Evolutionary conservation across 441 rosid species (phyloP), one percentile per base, ranked within the genome.

Genomic region (Brassica hybrid): DNA sequence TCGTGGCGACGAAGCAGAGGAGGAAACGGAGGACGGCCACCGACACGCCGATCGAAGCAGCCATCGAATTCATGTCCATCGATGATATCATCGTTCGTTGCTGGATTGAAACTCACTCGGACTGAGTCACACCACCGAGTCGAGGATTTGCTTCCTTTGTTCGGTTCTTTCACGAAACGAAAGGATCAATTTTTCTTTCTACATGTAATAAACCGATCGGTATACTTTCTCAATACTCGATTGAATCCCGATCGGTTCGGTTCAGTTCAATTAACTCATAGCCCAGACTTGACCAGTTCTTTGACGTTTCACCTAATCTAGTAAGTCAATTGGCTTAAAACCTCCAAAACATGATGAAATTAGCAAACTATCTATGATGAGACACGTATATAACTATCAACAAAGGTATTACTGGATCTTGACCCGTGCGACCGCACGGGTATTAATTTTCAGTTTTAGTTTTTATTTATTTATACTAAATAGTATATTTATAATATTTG

Each of bases 11-110:
- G 85, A 86, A 94, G 80, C 97, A 94, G 59, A 90, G 81, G 43
- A 94, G 89, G 85, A 94, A 94, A 14, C 96, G 86, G 27, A 89
- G 82, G 54, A 94, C 98, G 43, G 97, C 82, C 34, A 94, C 86
- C n/a, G 98, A 90, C 2, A 94, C 90, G 17, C 98, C 98, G 82
- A 94, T 88, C 58, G 90, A 74, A 1, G 85, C 78, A 45, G 98
- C 94, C 91, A 88, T 86, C 48, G 94, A 76, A 57, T 69, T 78
- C 89, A 90, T 73, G 16, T 85, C 85, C 41, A 65, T n/a, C 16
- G 84, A 73, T 18, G 23, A 21, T 27, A 69, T 79, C 87, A 76
- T 78, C 73, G 77, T 23, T 2, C n/a, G 32, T 27, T 27, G 32
- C 6, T 27, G 32, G 36, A 41, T 10, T 5, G n/a, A 6, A 32